These are phyloP conservation scores for Populus hybrid DNA, from an alignment of 441 rosid species.

Conservation along the genomic window DNA sequence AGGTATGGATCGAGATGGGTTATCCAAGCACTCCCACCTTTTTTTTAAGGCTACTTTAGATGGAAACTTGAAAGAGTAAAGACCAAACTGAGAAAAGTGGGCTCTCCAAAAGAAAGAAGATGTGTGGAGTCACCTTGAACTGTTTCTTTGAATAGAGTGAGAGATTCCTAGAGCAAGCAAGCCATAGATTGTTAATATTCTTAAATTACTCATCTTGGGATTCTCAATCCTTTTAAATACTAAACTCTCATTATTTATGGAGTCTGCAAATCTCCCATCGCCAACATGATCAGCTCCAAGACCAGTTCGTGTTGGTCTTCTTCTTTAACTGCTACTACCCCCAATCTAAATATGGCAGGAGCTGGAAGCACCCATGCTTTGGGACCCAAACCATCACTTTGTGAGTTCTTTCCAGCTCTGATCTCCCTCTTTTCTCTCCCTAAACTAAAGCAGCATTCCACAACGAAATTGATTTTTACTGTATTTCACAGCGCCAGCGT, in stretches of 20 bases:
- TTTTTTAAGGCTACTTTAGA: slow-evolving; percentile 42
- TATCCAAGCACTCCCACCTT: slow-evolving; percentile 29
- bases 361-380: slow-evolving; percentile 49
- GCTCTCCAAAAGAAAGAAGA: slow-evolving; percentile 22
- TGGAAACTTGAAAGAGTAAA: slow-evolving; percentile 47
- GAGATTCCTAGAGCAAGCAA: slow-evolving; percentile 26
- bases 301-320: slow-evolving; percentile 47
- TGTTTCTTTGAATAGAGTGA: slow-evolving; percentile 28
- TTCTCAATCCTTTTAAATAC: slow-evolving; percentile 48
- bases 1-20: slow-evolving; percentile 29
- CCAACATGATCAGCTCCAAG: slow-evolving; percentile 40
- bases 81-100: slow-evolving; percentile 26
- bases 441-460: slow-evolving; percentile 10
- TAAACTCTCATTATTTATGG: slow-evolving; percentile 45
- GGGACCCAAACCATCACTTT: slow-evolving; percentile 54
- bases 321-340: slow-evolving; percentile 27
- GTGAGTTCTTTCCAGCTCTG: slow-evolving; percentile 37
- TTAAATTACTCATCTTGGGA: slow-evolving; percentile 63
- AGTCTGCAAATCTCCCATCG: slow-evolving; percentile 67
- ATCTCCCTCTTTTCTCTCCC: slow-evolving; percentile 15
- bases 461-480: slow-evolving; percentile 17
- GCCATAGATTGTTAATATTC: slow-evolving; percentile 23
- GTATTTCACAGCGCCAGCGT: slow-evolving; percentile 26
- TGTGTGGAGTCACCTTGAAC: slow-evolving; percentile 50
- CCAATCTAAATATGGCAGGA: slow-evolving; percentile 42